Conservation (phyloP, 768 basidiomycete genomes). For the Coprinellus aureogranulatus region DNA sequence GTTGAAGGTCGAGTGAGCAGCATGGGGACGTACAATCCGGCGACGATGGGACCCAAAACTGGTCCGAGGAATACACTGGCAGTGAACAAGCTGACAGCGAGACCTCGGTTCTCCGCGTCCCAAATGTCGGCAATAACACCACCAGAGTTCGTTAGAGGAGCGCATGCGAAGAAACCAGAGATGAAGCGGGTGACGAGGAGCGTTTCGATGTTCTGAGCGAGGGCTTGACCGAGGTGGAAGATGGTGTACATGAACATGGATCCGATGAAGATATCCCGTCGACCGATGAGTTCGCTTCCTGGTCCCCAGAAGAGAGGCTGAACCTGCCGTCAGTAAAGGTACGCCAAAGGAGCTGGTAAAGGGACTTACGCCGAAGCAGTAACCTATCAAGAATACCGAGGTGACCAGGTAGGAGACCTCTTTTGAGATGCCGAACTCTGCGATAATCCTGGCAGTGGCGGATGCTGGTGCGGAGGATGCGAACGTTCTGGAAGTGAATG, state of each 20-base stretch:
- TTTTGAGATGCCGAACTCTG: slow-evolving; percentile 35
- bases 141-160: slow-evolving; percentile 58
- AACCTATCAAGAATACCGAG: slow-evolving; percentile 51
- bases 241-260: slow-evolving; percentile 53
- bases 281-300: slow-evolving; percentile 57
- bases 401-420: slow-evolving; percentile 53
- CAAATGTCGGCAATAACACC: slow-evolving; percentile 61
- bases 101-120: slow-evolving; percentile 48
- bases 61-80: slow-evolving; percentile 64
- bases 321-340: neutral
- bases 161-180: slow-evolving; percentile 59
- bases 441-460: slow-evolving; percentile 30
- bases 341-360: neutral
- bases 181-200: slow-evolving; percentile 61
- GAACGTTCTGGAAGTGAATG: slow-evolving; percentile 42
- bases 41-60: slow-evolving; percentile 60
- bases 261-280: slow-evolving; percentile 49
- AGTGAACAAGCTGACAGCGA: slow-evolving; percentile 57
- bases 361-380: slow-evolving; percentile 43
- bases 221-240: slow-evolving; percentile 57
- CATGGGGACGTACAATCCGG: slow-evolving; percentile 59
- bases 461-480: slow-evolving; percentile 57
- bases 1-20: too few species aligned
- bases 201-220: slow-evolving; percentile 57
- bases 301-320: slow-evolving; percentile 62